Evolutionary conservation across 495 filamentous ascomycete species (phyloP), one percentile per base, ranked within the genome.

Genomic region (Annulohypoxylon moriforme): DNA sequence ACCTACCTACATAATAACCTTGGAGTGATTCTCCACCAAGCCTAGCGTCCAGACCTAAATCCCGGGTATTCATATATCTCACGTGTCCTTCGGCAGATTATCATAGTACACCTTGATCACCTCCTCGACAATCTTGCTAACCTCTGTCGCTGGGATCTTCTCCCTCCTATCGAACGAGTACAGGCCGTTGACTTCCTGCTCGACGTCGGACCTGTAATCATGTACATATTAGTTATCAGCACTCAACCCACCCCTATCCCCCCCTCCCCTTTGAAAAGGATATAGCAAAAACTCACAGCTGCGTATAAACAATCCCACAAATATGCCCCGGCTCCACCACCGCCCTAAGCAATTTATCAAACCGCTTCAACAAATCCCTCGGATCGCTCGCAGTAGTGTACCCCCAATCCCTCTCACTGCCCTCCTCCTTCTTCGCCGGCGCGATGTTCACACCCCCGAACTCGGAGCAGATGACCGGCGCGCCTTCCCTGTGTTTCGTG

Each of bases 131-230:
- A 80, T 60, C 61, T 75, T 77, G 59, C 70, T 77, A 40, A 80
- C 76, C 52, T 76, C 73, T 6, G 42, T 59, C 18, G 75, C 74
- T 2, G 74, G 68, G 31, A 80, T 81, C 74, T 85, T 81, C 50
- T 89, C 68, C 47, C 67, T 78, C 10, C 88, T 85, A 75, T 89
- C 88, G 68, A 89, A 89, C n/a, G 88, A 88, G 71, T 89, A 81
- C 29, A 90, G 64, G 4, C 88, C 88, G 66, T 90, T 90, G 63
- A 89, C 84, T 69, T 90, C 88, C 27, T 87, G 87, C 77, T 90
- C 88, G 33, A 90, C 84, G 64, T 90, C 88, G 20, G 86, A 88
- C 24, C 78, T 80, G 20, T 1, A 44, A 7, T 1, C n/a, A n/a
- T n/a, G n/a, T n/a, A 44, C 40, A 14, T n/a, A 42, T 34, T 10